Conservation (phyloP, 345 rosid genomes). For the Gynandropsis gynandra region DNA sequence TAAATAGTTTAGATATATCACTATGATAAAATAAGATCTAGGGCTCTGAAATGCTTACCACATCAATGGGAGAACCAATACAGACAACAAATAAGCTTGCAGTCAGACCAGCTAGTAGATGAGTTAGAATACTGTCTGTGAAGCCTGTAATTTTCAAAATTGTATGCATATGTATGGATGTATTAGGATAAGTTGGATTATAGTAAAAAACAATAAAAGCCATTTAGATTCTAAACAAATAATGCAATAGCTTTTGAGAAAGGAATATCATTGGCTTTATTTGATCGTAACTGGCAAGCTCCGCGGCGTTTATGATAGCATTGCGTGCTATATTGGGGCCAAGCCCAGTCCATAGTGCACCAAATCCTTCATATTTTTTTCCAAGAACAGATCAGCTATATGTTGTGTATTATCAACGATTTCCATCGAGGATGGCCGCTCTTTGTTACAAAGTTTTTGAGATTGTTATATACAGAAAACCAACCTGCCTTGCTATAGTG, state of each 20-base stretch:
- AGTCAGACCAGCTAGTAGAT: constrained; percentile 80
- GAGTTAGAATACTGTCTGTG: constrained; percentile 69
- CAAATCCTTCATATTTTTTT: constrained; percentile 57
- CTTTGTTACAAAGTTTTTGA: constrained; percentile 7
- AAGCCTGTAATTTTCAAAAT: constrained; percentile 93
- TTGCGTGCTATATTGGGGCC: constrained; percentile 95
- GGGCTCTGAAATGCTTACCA: constrained; percentile 41
- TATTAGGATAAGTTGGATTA: constrained; percentile 30
- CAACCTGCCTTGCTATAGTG: constrained; percentile 67
- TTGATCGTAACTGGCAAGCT: constrained; percentile 96
- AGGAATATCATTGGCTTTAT: constrained; percentile 58
- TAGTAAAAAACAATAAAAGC: too few relatives aligned
- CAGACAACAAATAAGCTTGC: constrained; percentile 94
- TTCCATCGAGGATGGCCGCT: constrained; percentile 1
- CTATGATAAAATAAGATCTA: neutral
- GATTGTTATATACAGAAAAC: constrained; percentile 11
- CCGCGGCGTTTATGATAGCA: constrained; percentile 96
- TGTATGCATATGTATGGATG: constrained; percentile 66
- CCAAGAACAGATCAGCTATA: neutral
- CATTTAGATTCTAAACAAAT: constrained; percentile 4
- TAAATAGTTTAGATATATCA: constrained; percentile 12
- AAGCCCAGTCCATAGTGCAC: constrained; percentile 91
- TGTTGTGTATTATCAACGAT: too few relatives aligned
- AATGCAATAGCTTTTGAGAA: constrained; percentile 3
- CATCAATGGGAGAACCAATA: constrained; percentile 93